Evolutionary conservation across 257 asterid species (phyloP), one percentile per base, ranked within the genome.

Genomic region (Ilex asprella): DNA sequence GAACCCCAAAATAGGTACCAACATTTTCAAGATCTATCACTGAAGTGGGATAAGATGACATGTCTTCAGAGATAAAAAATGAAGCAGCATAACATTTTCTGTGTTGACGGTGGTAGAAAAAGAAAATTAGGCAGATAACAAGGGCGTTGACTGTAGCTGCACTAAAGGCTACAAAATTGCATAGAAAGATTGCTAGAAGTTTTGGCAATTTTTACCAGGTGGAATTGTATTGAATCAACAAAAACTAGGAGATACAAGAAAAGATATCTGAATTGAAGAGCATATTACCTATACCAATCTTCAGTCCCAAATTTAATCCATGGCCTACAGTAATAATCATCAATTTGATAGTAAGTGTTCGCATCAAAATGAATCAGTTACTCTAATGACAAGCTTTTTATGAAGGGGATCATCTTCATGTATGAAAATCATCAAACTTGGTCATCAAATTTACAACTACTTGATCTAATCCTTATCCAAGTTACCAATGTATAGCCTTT

Each of bases 1-100:
- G 89, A 62, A 78, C 93, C 27, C 96, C 97, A 2, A 70, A 69
- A 64, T 79, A 71, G 41, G 84, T 51, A 6, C 77, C 69, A 1
- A 63, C 55, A 55, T 73, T 65, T 39, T 75, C 83, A 63, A 67
- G 75, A 50, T 80, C 81, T 2, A 73, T 64, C 43, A 31, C 68
- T 2, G 85, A 65, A 61, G 93, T 77, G 15, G 79, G 79, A 76
- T 68, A 32, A 0, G 95, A 85, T 68, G 85, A 74, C 57, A 71
- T 66, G 65, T 76, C 75, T 59, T 59, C 55, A 55, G 87, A 64
- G 14, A 55, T 56, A 55, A 65, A 66, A 21, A 78, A 73, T 6
- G 78, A 52, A 55, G 55, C 47, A 5, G 58, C 14, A 2, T 31
- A 15, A 0, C 49, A 67, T 10, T 50, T 75, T 73, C 59, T 73